phyloP scores from a whole-genome alignment of 2,329 filamentous ascomycete genomes.

The Hypoxylon sp. region DNA sequence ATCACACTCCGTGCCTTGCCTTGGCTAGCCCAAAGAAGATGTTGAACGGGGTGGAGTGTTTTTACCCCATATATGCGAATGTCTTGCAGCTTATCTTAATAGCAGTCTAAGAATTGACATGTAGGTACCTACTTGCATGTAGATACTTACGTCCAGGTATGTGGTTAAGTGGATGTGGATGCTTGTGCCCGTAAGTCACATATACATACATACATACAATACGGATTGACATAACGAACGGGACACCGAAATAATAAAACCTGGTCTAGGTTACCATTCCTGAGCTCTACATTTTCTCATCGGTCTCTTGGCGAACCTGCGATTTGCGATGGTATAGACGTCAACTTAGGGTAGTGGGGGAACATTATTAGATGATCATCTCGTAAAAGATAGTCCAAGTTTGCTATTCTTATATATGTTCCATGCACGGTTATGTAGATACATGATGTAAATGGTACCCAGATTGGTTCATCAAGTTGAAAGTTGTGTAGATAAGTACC shows the following conservation, averaged over 20 bases:
- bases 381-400: neutral
- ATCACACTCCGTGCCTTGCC: slow-evolving; percentile 24
- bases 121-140: no score
- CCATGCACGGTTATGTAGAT: neutral
- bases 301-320: neutral
- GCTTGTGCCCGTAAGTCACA: no score
- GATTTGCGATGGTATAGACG: neutral
- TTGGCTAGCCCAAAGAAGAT: neutral
- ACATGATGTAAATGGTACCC: neutral
- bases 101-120: no score
- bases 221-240: neutral
- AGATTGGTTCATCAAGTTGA: no score
- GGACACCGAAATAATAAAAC: neutral
- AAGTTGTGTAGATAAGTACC: neutral
- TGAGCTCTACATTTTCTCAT: neutral
- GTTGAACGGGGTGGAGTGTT: no score
- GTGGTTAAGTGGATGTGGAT: neutral
- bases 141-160: no score
- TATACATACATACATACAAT: no score
- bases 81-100: no score
- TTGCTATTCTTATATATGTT: neutral
- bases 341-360: neutral
- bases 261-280: neutral
- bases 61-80: slow-evolving; percentile 8
- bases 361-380: neutral